Percentiles rank a stretch among this genome's conserved stretches.
These are phyloP conservation scores for Periconia sp. DNA, from an alignment of 2,329 filamentous ascomycete genomes.

Conservation along the genomic window DNA sequence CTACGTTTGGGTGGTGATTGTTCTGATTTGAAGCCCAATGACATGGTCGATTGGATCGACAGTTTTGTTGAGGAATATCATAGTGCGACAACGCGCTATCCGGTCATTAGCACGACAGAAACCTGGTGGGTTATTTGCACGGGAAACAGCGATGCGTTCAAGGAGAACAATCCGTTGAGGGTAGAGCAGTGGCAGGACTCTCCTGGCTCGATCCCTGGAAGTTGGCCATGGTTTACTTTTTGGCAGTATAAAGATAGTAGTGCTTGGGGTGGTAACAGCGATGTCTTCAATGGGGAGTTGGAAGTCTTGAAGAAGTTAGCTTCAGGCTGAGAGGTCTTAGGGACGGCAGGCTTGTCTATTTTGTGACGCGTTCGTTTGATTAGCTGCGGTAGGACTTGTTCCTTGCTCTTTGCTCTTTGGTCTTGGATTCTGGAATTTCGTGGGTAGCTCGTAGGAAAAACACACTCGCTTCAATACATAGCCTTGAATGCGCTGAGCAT, in stretches of 20 bases:
- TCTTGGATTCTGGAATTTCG: too few relatives aligned
- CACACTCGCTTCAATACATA: too few relatives aligned
- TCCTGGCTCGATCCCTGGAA: constrained; percentile 55
- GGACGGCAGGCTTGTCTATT: too few relatives aligned
- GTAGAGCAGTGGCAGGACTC: constrained; percentile 54
- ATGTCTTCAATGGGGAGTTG: constrained; percentile 58
- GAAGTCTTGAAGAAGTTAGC: constrained; percentile 44
- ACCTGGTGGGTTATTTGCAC: constrained; percentile 63
- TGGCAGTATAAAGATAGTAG: constrained; percentile 62
- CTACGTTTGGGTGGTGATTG: constrained; percentile 48
- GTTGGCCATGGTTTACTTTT: constrained; percentile 61
- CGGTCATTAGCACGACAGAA: constrained; percentile 60
- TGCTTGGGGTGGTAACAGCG: constrained; percentile 59
- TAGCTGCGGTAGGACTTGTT: too few relatives aligned
- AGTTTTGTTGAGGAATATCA: constrained; percentile 61
- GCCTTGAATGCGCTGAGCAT: too few relatives aligned
- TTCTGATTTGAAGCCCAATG: constrained; percentile 12
- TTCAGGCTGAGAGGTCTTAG: constrained; percentile 20
- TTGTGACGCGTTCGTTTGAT: too few relatives aligned
- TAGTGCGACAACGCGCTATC: constrained; percentile 53
- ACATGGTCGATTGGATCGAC: constrained; percentile 60
- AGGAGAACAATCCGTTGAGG: constrained; percentile 54
- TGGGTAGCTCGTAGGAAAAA: too few relatives aligned
- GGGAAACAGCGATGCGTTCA: constrained; percentile 56
- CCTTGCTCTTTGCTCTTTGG: too few relatives aligned